Percentiles rank a stretch among this genome's conserved stretches.
Conservation (phyloP, 164 flowering plant species). For the Cinnamomum chago region DNA sequence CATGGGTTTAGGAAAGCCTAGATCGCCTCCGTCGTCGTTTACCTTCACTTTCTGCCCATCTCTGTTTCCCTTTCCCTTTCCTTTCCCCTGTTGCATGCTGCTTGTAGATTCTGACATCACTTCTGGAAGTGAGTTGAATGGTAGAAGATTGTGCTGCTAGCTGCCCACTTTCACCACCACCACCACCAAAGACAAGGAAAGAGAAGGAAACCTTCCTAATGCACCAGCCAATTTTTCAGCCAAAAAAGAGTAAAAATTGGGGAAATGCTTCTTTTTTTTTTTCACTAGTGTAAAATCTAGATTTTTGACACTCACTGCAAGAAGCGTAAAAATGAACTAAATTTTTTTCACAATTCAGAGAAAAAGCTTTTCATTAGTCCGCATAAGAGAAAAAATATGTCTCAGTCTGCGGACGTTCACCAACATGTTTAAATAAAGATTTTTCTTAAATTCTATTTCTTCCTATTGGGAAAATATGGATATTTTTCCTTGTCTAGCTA, state of each 20-base stretch:
- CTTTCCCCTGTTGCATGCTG: not conserved
- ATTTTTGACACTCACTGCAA: not conserved
- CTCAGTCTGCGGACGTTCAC: no score
- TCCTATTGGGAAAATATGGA: not conserved
- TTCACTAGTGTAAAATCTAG: no score
- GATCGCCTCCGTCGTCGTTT: not conserved
- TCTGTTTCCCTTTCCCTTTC: not conserved
- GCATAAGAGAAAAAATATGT: no score
- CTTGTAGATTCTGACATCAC: constrained; percentile 6
- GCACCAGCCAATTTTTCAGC: no score
- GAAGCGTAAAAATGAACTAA: not conserved
- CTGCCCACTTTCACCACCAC: no score
- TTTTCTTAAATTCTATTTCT: no score
- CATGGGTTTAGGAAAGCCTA: not conserved
- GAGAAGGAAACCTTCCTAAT: not conserved
- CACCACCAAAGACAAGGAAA: not conserved
- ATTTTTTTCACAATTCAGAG: not conserved
- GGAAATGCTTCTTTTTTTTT: no score
- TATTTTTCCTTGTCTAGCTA: not conserved
- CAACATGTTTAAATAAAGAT: not conserved
- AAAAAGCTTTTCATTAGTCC: no score
- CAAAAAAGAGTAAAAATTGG: no score
- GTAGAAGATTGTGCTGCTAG: not conserved
- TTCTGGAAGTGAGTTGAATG: not conserved
- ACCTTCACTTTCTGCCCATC: constrained; percentile 1